phyloP scores from a whole-genome alignment of 331 rosid species.

The Stylosanthes scabra region DNA sequence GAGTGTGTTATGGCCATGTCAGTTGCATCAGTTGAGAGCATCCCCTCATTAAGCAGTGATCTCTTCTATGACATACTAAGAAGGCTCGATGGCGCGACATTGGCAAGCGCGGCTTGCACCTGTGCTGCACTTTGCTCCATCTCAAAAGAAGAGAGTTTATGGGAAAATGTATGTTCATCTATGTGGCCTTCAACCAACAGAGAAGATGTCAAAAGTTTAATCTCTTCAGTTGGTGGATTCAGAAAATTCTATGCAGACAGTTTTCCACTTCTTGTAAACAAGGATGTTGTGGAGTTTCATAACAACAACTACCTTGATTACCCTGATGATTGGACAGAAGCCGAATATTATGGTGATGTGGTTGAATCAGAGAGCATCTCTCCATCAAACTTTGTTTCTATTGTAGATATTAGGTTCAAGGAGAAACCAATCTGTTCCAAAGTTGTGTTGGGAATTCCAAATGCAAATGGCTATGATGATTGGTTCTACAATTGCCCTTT shows the following conservation, averaged over 20 bases:
- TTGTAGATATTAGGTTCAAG: constrained; percentile 74
- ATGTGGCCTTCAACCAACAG: constrained; percentile 85
- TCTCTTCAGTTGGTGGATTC: constrained; percentile 78
- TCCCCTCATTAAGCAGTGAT: constrained; percentile 69
- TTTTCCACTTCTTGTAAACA: constrained; percentile 72
- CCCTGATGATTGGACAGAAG: constrained; percentile 79
- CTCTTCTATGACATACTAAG: constrained; percentile 75
- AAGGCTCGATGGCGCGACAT: constrained; percentile 77
- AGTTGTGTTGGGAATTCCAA: constrained; percentile 88
- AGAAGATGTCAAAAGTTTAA: constrained; percentile 73
- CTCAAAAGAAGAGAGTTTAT: constrained; percentile 77
- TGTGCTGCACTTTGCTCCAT: constrained; percentile 74
- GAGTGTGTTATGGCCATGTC: constrained; percentile 43
- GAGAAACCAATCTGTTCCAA: constrained; percentile 71
- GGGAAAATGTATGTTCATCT: constrained; percentile 81
- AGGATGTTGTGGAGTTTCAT: constrained; percentile 61
- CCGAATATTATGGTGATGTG: constrained; percentile 75
- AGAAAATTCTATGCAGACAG: constrained; percentile 84
- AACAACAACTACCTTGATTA: constrained; percentile 55
- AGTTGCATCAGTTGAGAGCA: constrained; percentile 52
- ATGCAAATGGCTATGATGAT: constrained; percentile 66
- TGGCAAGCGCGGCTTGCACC: constrained; percentile 84
- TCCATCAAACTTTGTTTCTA: constrained; percentile 74
- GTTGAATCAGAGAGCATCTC: constrained; percentile 56
- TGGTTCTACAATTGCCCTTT: constrained; percentile 88